Conservation (phyloP, 768 basidiomycete species). For the Agrocybe praecox region DNA sequence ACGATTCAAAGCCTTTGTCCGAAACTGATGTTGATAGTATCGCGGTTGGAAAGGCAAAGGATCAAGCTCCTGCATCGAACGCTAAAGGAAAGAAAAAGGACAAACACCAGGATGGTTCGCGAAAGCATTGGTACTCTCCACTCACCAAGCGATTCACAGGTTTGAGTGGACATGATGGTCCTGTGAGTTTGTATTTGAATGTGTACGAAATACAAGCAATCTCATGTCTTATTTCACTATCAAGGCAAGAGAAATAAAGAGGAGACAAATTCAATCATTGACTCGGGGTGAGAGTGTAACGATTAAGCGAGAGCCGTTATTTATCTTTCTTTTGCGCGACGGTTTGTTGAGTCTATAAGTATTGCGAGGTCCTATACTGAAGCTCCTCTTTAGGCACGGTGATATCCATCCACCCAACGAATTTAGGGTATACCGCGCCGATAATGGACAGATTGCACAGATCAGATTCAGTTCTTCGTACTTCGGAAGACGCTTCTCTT, state of each 20-base stretch:
- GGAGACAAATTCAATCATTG: constrained; percentile 26
- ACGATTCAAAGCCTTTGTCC: not conserved
- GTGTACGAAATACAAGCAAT: not conserved
- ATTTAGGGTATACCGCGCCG: constrained; percentile 50
- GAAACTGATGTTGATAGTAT: not conserved
- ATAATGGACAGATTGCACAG: constrained; percentile 60
- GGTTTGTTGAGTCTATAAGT: constrained; percentile 35
- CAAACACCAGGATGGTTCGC: not conserved
- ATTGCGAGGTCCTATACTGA: no score
- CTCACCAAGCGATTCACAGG: constrained; percentile 20
- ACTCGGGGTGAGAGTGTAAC: constrained; percentile 56
- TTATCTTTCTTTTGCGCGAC: constrained; percentile 65
- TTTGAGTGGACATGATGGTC: constrained; percentile 27
- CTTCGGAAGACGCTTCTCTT: constrained; percentile 61
- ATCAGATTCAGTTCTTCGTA: constrained; percentile 60
- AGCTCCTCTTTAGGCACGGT: constrained; percentile 47
- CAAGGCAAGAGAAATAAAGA: constrained; percentile 22
- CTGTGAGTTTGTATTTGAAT: constrained; percentile 16
- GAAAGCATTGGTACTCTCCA: constrained; percentile 1
- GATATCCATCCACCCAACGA: constrained; percentile 55
- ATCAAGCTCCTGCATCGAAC: not conserved
- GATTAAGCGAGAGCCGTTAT: constrained; percentile 60
- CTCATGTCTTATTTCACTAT: not conserved
- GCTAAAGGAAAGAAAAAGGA: not conserved
- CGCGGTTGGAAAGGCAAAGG: not conserved